Conservation (phyloP, 2,329 filamentous ascomycete genomes). For the Penicillium fuscoglaucum region DNA sequence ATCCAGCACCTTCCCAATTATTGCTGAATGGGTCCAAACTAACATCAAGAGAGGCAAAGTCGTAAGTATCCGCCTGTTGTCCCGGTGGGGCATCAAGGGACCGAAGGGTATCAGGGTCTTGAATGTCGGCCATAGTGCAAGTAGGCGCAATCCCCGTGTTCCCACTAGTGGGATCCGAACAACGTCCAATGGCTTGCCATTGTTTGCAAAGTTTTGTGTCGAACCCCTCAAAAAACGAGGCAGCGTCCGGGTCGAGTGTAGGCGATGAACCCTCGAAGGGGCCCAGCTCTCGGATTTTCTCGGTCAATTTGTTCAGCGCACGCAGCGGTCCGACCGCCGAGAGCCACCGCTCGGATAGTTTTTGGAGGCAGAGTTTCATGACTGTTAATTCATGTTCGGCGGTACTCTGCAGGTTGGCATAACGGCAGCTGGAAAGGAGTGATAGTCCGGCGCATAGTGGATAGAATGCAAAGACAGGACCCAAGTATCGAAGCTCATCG, state of each 20-base stretch:
- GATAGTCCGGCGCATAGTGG: slow-evolving; percentile 43
- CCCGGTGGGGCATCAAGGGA: slow-evolving; percentile 14
- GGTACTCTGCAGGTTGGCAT: slow-evolving; percentile 31
- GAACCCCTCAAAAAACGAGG: slow-evolving; percentile 27
- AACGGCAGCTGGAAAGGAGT: slow-evolving; percentile 42
- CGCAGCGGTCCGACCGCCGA: slow-evolving; percentile 27
- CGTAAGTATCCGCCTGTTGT: slow-evolving; percentile 14
- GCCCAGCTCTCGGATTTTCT: slow-evolving; percentile 26
- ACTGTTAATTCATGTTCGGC: slow-evolving; percentile 27
- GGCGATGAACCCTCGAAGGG: slow-evolving; percentile 19
- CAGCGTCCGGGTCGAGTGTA: slow-evolving; percentile 19
- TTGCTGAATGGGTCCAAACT: slow-evolving; percentile 22
- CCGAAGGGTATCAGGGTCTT: slow-evolving; percentile 13
- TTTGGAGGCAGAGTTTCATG: slow-evolving; percentile 32
- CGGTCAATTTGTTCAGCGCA: slow-evolving; percentile 27
- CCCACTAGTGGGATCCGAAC: slow-evolving; percentile 6
- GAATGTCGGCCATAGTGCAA: slow-evolving; percentile 24
- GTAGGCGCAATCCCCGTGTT: slow-evolving; percentile 8
- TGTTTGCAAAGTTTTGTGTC: slow-evolving; percentile 26
- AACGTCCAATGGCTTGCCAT: slow-evolving; percentile 24
- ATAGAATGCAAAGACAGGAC: slow-evolving; percentile 46
- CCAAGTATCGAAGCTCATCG: slow-evolving; percentile 44
- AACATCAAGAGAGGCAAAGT: slow-evolving; percentile 18
- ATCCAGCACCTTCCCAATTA: slow-evolving; percentile 28
- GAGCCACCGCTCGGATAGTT: slow-evolving; percentile 29